Evolutionary conservation across 73 alveolate genomes (phyloP).

Genomic region (Tetrahymena borealis): DNA sequence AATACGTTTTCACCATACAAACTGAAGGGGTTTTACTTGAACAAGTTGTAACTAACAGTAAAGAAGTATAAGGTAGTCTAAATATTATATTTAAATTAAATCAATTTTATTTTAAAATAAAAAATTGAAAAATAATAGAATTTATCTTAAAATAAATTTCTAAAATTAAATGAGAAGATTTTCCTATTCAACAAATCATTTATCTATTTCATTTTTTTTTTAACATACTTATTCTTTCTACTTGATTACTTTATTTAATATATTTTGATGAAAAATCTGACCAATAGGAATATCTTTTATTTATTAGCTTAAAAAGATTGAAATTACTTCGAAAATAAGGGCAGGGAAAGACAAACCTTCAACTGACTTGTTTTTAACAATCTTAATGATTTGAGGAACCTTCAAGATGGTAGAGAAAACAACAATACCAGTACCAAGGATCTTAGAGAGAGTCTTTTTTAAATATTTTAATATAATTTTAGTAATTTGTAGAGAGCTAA

Average conservation of each 20-base stretch:
- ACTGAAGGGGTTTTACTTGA: slow-evolving; percentile 63
- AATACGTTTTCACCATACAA: slow-evolving; percentile 78
- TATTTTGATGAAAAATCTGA: too few species aligned
- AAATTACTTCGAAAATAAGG: slow-evolving; percentile 25
- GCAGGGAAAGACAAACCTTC: slow-evolving; percentile 48
- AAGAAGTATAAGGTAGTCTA: slow-evolving; percentile 40
- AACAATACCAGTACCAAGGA: slow-evolving; percentile 47
- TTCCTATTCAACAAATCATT: too few species aligned
- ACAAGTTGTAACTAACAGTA: slow-evolving; percentile 59
- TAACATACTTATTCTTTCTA: neutral
- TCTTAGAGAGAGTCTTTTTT: neutral
- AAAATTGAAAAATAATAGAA: too few species aligned
- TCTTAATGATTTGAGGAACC: slow-evolving; percentile 57
- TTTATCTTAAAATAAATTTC: too few species aligned
- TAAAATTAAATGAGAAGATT: neutral
- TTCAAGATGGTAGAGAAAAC: slow-evolving; percentile 44
- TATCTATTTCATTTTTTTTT: neutral
- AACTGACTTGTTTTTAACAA: slow-evolving; percentile 20
- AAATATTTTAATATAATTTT: neutral
- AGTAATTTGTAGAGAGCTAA: neutral
- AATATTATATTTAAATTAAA: too few species aligned
- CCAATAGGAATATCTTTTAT: too few species aligned
- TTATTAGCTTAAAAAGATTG: neutral
- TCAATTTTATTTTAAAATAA: too few species aligned
- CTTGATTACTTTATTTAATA: neutral